phyloP scores from a whole-genome alignment of 805 yeast species.

The Candida sphagnicola region DNA sequence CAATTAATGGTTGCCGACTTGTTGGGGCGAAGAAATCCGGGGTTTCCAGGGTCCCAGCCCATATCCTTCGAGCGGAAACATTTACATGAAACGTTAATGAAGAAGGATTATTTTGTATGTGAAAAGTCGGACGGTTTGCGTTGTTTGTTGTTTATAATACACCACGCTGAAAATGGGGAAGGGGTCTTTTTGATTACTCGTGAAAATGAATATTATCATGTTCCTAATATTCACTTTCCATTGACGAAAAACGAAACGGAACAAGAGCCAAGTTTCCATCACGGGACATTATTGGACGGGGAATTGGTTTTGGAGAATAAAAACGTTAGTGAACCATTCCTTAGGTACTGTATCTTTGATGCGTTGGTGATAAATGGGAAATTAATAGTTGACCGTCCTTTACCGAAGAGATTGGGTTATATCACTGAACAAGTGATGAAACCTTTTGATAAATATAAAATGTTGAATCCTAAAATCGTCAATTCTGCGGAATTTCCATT shows the following conservation, averaged over 20 bases:
- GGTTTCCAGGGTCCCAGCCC: slow-evolving; percentile 94
- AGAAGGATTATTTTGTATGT: slow-evolving; percentile 87
- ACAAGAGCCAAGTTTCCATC: slow-evolving; percentile 60
- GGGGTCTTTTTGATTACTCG: slow-evolving; percentile 87
- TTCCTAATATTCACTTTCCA: slow-evolving; percentile 86
- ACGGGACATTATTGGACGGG: slow-evolving; percentile 90
- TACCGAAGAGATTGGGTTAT: slow-evolving; percentile 83
- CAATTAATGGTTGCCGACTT: slow-evolving; percentile 64
- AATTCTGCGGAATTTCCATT: slow-evolving; percentile 67
- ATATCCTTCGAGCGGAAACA: slow-evolving; percentile 81
- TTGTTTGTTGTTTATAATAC: slow-evolving; percentile 66
- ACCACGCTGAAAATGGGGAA: slow-evolving; percentile 73
- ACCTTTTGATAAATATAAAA: slow-evolving; percentile 74
- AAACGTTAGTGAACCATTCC: slow-evolving; percentile 46
- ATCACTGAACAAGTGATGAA: slow-evolving; percentile 74
- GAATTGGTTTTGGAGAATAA: slow-evolving; percentile 78
- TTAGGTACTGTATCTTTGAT: slow-evolving; percentile 86
- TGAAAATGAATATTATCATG: slow-evolving; percentile 78
- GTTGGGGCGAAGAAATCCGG: slow-evolving; percentile 48
- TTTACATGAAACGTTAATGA: slow-evolving; percentile 54
- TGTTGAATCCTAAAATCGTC: slow-evolving; percentile 68
- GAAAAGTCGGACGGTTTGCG: slow-evolving; percentile 95
- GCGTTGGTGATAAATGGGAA: slow-evolving; percentile 81
- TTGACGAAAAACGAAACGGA: slow-evolving; percentile 35
- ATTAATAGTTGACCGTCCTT: slow-evolving; percentile 61